Conservation (phyloP, 768 basidiomycete genomes). For the Lactarius indigo region DNA sequence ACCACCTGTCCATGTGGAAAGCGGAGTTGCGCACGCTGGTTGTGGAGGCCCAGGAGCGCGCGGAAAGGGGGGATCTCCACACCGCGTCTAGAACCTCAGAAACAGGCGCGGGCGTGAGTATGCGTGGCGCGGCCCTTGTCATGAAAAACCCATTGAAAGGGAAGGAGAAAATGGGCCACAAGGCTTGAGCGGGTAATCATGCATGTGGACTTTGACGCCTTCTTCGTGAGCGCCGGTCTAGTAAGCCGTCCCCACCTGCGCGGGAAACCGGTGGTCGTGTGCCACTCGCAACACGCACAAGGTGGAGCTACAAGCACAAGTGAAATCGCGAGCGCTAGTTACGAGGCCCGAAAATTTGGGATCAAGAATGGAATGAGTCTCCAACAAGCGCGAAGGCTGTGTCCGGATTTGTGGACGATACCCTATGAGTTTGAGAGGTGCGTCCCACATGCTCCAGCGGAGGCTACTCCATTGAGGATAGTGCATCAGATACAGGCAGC, state of each 20-base stretch:
- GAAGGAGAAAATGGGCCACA: conserved; percentile 51
- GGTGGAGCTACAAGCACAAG: conserved; percentile 80
- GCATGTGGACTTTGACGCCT: conserved; percentile 96
- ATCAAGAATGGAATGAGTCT: conserved; percentile 95
- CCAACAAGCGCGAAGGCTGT: conserved; percentile 74
- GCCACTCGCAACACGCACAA: conserved; percentile 81
- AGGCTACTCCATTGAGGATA: conserved; percentile 7
- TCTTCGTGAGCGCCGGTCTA: conserved; percentile 93
- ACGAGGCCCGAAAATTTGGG: conserved; percentile 86
- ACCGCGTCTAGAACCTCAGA: conserved; percentile 26
- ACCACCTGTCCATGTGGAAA: conserved; percentile 91
- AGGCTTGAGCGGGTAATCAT: conserved; percentile 64
- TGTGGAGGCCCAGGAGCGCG: conserved; percentile 70
- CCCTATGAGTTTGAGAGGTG: conserved; percentile 93
- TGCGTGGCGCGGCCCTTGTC: conserved; percentile 43
- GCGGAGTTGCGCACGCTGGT: conserved; percentile 81
- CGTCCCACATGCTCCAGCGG: conserved; percentile 24
- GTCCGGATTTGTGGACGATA: conserved; percentile 68
- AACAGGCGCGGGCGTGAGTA: conserved; percentile 25
- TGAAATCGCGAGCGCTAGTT: conserved; percentile 92
- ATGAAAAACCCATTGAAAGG: conserved; percentile 54
- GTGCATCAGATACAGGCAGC: conserved; percentile 68
- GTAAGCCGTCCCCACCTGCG: conserved; percentile 73
- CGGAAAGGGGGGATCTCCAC: conserved; percentile 40
- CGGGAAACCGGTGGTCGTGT: conserved; percentile 91